Evolutionary conservation across 2,329 filamentous ascomycete species (phyloP).

Genomic region (Lasiodiplodia citricola): DNA sequence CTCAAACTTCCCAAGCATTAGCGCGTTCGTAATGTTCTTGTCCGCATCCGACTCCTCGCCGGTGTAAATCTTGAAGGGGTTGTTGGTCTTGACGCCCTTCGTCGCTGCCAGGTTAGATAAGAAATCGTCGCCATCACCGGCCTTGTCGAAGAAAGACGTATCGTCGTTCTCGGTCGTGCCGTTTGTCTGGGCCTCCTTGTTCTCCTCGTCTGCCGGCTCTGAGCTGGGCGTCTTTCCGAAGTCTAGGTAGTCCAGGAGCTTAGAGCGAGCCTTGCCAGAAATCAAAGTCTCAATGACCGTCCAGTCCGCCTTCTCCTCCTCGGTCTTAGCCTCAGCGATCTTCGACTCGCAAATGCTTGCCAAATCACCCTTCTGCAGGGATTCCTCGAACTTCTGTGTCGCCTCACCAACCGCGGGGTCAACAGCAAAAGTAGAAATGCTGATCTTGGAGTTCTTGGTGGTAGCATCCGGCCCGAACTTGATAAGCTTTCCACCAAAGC

Average conservation of each 20-base stretch:
- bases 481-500: constrained; percentile 92
- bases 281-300: constrained; percentile 89
- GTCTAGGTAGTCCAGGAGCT: constrained; percentile 88
- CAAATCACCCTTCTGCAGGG: constrained; percentile 78
- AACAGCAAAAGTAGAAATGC: constrained; percentile 85
- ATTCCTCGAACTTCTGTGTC: constrained; percentile 85
- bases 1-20: constrained; percentile 90
- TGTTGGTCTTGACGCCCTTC: constrained; percentile 91
- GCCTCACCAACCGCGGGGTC: constrained; percentile 84
- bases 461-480: constrained; percentile 71
- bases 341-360: constrained; percentile 79
- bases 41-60: constrained; percentile 85
- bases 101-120: constrained; percentile 82
- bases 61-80: constrained; percentile 88
- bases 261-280: constrained; percentile 81
- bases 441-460: constrained; percentile 72
- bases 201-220: constrained; percentile 50
- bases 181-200: constrained; percentile 55
- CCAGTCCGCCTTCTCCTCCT: constrained; percentile 97
- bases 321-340: constrained; percentile 74
- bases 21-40: constrained; percentile 81
- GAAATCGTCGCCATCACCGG: constrained; percentile 77
- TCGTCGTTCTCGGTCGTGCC: constrained; percentile 46
- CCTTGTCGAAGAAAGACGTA: constrained; percentile 81
- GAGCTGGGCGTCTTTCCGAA: constrained; percentile 67